Evolutionary conservation across 768 basidiomycete species (phyloP), one percentile per base, ranked within the genome.

Genomic region (Lentinula lateritia): DNA sequence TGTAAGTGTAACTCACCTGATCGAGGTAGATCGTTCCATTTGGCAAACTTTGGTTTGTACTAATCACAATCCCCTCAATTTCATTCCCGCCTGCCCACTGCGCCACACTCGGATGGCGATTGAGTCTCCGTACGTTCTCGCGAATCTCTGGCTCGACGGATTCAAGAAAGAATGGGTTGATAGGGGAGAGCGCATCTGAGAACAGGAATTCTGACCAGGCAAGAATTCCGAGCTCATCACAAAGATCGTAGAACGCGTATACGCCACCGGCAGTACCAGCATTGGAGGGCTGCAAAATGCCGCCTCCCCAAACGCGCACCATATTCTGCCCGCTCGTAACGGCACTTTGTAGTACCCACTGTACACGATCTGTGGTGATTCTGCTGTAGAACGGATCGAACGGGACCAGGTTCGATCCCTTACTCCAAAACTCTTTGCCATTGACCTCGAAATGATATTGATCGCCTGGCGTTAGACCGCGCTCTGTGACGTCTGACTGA

Each of bases 61-160:
- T 56, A 45, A 76, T 73, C 10, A 79, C 80, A 46, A 84, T 84
- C 0, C 78, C 81, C 65, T 85, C 83, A 52, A 84, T 83, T 67
- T 84, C 83, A 68, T 86, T 85, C 18, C 83, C 83, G 9, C 81
- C 83, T 10, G 84, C 83, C 83, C 84, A 85, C 58, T 84, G 83
- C 2, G 71, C 80, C 64, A 78, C 80, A 68, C 83, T 85, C 3
- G 84, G 83, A 60, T 86, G 83, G 32, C 74, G 73, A 63, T 84
- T 85, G 18, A 84, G 67, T 23, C 84, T 72, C 20, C 83, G 73
- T 1, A 84, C 80, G 61, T 85, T 85, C 69, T 85, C 81, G 18
- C 80, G 73, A 13, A 85, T 80, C 66, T 86, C 84, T 1, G 81
- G 79, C 50, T 81, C 81, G 56, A 85, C 67, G 3, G 79, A 76